Percentiles rank a stretch among this genome's conserved stretches.
Evolutionary conservation across 2,329 filamentous ascomycete species (phyloP).

Genomic region (Knufia fluminis): DNA sequence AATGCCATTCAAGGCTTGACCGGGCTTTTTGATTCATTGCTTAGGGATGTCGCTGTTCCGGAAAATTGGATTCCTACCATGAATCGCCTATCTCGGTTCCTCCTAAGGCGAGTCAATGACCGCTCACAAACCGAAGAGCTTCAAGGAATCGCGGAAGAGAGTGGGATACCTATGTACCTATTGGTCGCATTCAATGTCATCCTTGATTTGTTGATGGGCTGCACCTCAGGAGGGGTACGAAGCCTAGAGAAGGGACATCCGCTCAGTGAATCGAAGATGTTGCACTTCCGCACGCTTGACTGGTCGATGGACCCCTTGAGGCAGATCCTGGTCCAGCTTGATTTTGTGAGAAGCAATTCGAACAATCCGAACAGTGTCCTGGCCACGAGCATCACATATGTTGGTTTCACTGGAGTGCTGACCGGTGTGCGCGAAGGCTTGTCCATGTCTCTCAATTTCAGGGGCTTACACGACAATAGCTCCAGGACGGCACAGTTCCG

Average conservation of each 20-base stretch:
- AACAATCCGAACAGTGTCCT: conserved; percentile 27
- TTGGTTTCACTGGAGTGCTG: conserved; percentile 43
- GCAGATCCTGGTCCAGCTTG: conserved; percentile 43
- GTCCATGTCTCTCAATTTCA: conserved; percentile 43
- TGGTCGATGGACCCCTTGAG: conserved; percentile 47
- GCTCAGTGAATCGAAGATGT: conserved; percentile 23
- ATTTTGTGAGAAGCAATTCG: conserved; percentile 34
- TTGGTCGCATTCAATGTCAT: conserved; percentile 55
- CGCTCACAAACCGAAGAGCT: conserved; percentile 53
- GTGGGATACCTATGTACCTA: conserved; percentile 48
- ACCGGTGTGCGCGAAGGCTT: conserved; percentile 40
- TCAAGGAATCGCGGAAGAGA: conserved; percentile 45
- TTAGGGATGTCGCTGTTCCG: conserved; percentile 28
- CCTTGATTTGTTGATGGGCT: conserved; percentile 56
- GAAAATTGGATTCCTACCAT: conserved; percentile 24
- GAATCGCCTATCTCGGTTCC: conserved; percentile 34
- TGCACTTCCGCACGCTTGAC: conserved; percentile 40
- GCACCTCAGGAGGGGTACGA: conserved; percentile 48
- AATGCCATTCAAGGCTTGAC: conserved; percentile 36
- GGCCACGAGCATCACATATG: conserved; percentile 40
- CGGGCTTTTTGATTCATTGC: conserved; percentile 43
- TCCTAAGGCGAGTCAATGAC: conserved; percentile 44
- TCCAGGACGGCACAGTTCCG: conserved; percentile 28
- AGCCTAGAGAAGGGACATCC: conserved; percentile 16
- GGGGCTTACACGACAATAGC: conserved; percentile 38